A percentile compares a stretch with the other conserved stretches of the same genome.
These are phyloP conservation scores for Xylaria multiplex DNA, from an alignment of 2,329 filamentous ascomycete genomes.

Conservation along the genomic window DNA sequence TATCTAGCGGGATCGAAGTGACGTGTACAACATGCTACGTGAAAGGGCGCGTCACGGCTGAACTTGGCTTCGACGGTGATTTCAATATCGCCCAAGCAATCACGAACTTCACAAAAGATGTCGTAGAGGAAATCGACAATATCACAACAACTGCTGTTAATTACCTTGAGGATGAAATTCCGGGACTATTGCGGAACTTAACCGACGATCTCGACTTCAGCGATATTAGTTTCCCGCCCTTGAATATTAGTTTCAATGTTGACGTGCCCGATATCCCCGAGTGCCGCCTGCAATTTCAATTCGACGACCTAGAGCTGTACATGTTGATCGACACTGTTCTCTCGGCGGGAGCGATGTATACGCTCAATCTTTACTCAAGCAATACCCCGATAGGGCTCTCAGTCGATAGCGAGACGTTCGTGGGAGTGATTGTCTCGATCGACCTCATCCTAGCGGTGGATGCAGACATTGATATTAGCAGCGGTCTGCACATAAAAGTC, in stretches of 20 bases:
- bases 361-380: conserved; percentile 60
- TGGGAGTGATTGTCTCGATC: conserved; percentile 60
- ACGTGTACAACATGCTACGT: conserved; percentile 62
- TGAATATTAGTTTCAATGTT: conserved; percentile 57
- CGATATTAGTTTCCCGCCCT: conserved; percentile 50
- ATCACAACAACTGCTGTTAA: conserved; percentile 47
- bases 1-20: conserved; percentile 52
- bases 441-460: conserved; percentile 63
- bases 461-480: conserved; percentile 59
- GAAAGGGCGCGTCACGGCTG: conserved; percentile 56
- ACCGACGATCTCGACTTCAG: conserved; percentile 42
- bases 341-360: conserved; percentile 56
- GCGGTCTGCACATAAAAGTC: conserved; percentile 65
- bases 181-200: conserved; percentile 24
- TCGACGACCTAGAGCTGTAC: conserved; percentile 64
- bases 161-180: conserved; percentile 42
- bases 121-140: conserved; percentile 50
- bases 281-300: conserved; percentile 56
- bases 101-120: conserved; percentile 48
- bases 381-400: conserved; percentile 56
- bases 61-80: conserved; percentile 54
- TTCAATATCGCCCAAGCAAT: conserved; percentile 54
- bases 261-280: conserved; percentile 57
- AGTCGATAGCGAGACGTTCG: conserved; percentile 51
- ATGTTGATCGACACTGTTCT: conserved; percentile 58